A percentile compares a stretch with the other conserved stretches of the same genome.
Evolutionary conservation across 2,329 filamentous ascomycete species (phyloP).

Genomic region (Anthostomella pinea): DNA sequence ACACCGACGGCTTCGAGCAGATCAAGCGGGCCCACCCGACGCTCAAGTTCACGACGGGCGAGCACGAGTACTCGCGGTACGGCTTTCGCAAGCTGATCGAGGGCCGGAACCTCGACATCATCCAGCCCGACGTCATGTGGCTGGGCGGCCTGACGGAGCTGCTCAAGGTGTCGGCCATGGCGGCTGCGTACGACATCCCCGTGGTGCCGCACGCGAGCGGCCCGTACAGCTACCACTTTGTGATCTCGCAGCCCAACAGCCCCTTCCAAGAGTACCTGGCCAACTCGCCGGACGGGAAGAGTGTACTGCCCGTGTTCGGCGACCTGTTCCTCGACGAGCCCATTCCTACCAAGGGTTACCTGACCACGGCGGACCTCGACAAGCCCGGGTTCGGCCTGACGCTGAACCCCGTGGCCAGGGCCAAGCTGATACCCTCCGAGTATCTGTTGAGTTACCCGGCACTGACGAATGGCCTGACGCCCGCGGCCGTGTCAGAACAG

Average conservation of each 20-base stretch:
- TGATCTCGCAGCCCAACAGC: slow-evolving; percentile 87
- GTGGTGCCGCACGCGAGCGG: slow-evolving; percentile 94
- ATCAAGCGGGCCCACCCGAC: slow-evolving; percentile 89
- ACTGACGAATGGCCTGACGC: slow-evolving; percentile 45
- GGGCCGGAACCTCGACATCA: slow-evolving; percentile 86
- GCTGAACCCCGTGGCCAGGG: slow-evolving; percentile 69
- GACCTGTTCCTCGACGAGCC: slow-evolving; percentile 89
- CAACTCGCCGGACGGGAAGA: slow-evolving; percentile 88
- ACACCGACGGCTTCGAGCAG: slow-evolving; percentile 84
- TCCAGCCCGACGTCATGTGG: slow-evolving; percentile 98
- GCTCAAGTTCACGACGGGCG: slow-evolving; percentile 91
- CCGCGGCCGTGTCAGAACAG: slow-evolving; percentile 28
- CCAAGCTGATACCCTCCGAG: slow-evolving; percentile 72
- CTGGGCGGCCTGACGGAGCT: slow-evolving; percentile 89
- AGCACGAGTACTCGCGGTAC: slow-evolving; percentile 93
- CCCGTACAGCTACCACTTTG: slow-evolving; percentile 94
- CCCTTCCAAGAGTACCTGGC: slow-evolving; percentile 96
- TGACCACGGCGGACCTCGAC: slow-evolving; percentile 77
- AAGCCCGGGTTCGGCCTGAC: slow-evolving; percentile 90
- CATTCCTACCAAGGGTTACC: slow-evolving; percentile 77
- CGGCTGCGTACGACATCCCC: slow-evolving; percentile 88
- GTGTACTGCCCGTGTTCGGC: slow-evolving; percentile 86
- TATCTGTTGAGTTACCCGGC: slow-evolving; percentile 70
- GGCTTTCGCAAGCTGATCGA: slow-evolving; percentile 94
- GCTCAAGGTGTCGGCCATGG: slow-evolving; percentile 83